A percentile compares a stretch with the other conserved stretches of the same genome.
Conservation (phyloP, 140 eudicot species). For the Cichorium intybus region DNA sequence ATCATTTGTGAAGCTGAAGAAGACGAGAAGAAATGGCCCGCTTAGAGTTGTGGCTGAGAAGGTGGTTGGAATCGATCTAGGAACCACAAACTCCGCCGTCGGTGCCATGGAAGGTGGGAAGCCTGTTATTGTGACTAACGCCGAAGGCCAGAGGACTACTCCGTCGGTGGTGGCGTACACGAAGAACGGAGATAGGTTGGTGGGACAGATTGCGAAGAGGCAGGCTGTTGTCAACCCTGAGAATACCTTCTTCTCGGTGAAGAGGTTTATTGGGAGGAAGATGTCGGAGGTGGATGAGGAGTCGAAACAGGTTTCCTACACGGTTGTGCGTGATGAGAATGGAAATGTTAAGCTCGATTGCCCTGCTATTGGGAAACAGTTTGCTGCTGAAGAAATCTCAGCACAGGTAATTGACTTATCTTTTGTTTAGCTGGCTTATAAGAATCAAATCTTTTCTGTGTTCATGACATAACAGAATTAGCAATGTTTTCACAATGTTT, state of each 20-base stretch:
- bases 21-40: slow-evolving; percentile 7
- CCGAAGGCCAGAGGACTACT: slow-evolving; percentile 77
- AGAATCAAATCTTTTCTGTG: not conserved
- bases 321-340: slow-evolving; percentile 65
- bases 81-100: slow-evolving; percentile 84
- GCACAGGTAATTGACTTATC: slow-evolving; percentile 51
- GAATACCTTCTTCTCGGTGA: slow-evolving; percentile 75
- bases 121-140: slow-evolving; percentile 70
- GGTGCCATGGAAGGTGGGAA: slow-evolving; percentile 89
- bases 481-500: not conserved
- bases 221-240: slow-evolving; percentile 85
- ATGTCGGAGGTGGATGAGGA: slow-evolving; percentile 84
- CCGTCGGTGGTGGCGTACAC: slow-evolving; percentile 82
- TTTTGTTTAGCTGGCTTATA: not conserved
- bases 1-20: slow-evolving; percentile 25
- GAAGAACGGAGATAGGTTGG: slow-evolving; percentile 66
- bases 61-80: slow-evolving; percentile 79
- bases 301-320: slow-evolving; percentile 74
- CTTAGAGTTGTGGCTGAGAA: slow-evolving; percentile 61
- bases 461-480: not conserved
- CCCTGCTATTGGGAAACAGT: slow-evolving; percentile 77
- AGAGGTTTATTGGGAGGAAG: slow-evolving; percentile 88
- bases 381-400: slow-evolving; percentile 78
- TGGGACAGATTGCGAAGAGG: slow-evolving; percentile 82
- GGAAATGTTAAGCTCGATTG: slow-evolving; percentile 85